These are phyloP conservation scores for Chlorella sp. DNA, from an alignment of 139 green algal species.

Conservation along the genomic window DNA sequence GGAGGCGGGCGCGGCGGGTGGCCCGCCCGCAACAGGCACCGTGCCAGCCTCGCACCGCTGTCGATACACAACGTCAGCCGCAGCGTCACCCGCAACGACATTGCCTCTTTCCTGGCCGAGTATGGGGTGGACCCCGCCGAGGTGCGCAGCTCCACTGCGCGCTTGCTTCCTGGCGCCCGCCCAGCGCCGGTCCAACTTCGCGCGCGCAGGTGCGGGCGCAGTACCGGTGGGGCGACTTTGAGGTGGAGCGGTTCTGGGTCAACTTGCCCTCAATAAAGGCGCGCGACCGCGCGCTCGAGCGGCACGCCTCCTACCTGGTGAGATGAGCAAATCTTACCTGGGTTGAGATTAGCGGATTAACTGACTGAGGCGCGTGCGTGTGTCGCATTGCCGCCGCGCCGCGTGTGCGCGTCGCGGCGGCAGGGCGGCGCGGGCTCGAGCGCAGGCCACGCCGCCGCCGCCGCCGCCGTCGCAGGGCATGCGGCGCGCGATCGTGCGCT, in stretches of 20 bases:
- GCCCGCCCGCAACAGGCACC: too few species aligned
- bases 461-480: slow-evolving; percentile 1
- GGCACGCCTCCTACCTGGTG: slow-evolving; percentile 14
- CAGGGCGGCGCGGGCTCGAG: background rate
- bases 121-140: too few species aligned
- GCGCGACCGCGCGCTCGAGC: slow-evolving; percentile 4
- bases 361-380: background rate
- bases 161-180: too few species aligned
- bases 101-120: too few species aligned
- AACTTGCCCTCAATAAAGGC: background rate
- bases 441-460: background rate
- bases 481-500: slow-evolving; percentile 9
- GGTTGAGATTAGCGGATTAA: background rate
- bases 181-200: too few species aligned
- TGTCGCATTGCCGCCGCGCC: background rate
- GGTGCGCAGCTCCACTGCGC: too few species aligned
- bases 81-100: too few species aligned
- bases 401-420: background rate
- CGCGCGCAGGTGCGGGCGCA: too few species aligned
- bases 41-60: too few species aligned
- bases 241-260: slow-evolving; percentile 19
- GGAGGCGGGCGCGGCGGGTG: too few species aligned
- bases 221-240: too few species aligned
- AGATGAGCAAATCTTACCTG: background rate
- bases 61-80: too few species aligned